Conservation (phyloP, 257 asterid genomes). For the Nicotiana obtusifolia region DNA sequence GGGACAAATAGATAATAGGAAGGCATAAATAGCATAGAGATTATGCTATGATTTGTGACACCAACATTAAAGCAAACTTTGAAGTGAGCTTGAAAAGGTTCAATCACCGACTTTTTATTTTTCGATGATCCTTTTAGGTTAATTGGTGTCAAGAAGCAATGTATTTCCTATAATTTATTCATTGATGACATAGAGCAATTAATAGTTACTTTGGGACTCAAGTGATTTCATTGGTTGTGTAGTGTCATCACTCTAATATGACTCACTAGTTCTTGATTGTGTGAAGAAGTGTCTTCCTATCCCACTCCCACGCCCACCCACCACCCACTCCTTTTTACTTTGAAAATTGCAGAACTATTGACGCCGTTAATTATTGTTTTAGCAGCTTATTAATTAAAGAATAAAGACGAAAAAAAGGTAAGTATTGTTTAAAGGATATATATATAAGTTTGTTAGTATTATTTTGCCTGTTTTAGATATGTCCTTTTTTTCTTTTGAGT, state of each 20-base stretch:
- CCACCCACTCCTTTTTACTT: neutral
- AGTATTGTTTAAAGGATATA: no score
- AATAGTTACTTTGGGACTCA: neutral
- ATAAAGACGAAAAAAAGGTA: neutral
- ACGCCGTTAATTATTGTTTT: neutral
- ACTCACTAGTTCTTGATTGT: neutral
- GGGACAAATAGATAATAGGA: neutral
- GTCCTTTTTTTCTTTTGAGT: no score
- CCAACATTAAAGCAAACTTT: neutral
- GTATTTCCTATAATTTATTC: neutral
- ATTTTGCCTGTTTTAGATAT: no score
- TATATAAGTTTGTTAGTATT: no score
- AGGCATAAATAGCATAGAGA: neutral
- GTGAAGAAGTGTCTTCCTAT: neutral
- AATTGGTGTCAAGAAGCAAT: neutral
- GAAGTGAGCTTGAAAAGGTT: neutral
- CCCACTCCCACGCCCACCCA: neutral
- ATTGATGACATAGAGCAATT: neutral
- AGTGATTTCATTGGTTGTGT: neutral
- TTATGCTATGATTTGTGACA: neutral
- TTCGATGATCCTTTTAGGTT: neutral
- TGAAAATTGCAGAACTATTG: neutral
- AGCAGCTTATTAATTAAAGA: neutral
- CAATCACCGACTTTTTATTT: neutral
- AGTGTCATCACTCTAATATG: neutral